A percentile compares a stretch with the other conserved stretches of the same genome.
These are phyloP conservation scores for Chalciporus pseudorubinellus DNA, from an alignment of 768 basidiomycete genomes.

Conservation along the genomic window DNA sequence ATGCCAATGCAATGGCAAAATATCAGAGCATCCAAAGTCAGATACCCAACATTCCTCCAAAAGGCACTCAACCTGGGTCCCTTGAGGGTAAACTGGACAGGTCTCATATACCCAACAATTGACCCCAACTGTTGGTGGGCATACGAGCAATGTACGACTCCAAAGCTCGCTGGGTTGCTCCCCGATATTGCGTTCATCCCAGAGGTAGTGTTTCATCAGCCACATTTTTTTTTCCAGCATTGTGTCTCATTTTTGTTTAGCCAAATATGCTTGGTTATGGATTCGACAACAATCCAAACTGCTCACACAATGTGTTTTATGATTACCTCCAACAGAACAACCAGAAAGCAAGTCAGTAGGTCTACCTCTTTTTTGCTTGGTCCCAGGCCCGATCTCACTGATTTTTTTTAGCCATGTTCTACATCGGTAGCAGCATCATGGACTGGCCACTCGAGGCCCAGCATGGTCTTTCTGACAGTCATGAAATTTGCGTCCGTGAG, in stretches of 20 bases:
- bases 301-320: slow-evolving; percentile 62
- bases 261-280: slow-evolving; percentile 56
- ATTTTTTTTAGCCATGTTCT: slow-evolving; percentile 50
- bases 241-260: slow-evolving; percentile 11
- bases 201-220: slow-evolving; percentile 33
- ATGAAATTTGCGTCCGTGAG: slow-evolving; percentile 61
- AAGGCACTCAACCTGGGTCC: slow-evolving; percentile 28
- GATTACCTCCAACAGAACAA: slow-evolving; percentile 49
- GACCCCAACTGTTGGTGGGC: slow-evolving; percentile 54
- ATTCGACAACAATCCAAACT: slow-evolving; percentile 67
- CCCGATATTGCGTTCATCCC: slow-evolving; percentile 46
- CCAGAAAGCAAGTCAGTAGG: slow-evolving; percentile 50
- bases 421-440: slow-evolving; percentile 56
- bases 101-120: slow-evolving; percentile 33
- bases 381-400: not conserved
- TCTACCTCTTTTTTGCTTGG: not conserved
- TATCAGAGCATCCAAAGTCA: slow-evolving; percentile 42
- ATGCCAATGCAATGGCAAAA: slow-evolving; percentile 41
- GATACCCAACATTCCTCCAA: slow-evolving; percentile 49
- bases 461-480: slow-evolving; percentile 52
- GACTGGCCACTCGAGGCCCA: slow-evolving; percentile 57
- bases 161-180: slow-evolving; percentile 44
- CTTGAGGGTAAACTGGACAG: slow-evolving; percentile 32
- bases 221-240: slow-evolving; percentile 5
- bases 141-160: slow-evolving; percentile 40